Percentiles rank a stretch among this genome's conserved stretches.
These are phyloP conservation scores for Malassezia yamatoensis DNA, from an alignment of 1,284 basidiomycete species.

Conservation along the genomic window DNA sequence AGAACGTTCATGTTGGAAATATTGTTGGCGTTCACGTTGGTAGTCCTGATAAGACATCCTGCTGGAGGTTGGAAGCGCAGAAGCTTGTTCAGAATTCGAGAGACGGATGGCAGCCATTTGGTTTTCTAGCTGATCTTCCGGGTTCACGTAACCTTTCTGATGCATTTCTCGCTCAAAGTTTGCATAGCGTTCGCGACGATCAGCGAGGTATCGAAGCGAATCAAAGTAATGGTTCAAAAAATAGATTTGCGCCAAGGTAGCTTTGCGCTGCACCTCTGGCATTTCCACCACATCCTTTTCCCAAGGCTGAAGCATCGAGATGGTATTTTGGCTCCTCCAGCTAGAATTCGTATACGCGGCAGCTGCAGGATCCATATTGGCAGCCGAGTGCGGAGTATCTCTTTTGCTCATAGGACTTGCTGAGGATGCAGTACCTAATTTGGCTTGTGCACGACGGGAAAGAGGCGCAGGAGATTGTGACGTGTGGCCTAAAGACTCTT, in stretches of 20 bases:
- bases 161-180: constrained; percentile 59
- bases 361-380: background rate
- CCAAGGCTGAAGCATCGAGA: constrained; percentile 40
- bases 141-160: constrained; percentile 20
- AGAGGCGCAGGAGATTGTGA: constrained; percentile 1
- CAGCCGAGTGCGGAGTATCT: background rate
- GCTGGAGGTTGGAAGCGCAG: constrained; percentile 61
- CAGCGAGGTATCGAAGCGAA: constrained; percentile 38
- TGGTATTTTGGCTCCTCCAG: constrained; percentile 30
- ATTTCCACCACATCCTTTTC: constrained; percentile 37
- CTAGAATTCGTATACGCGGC: constrained; percentile 17
- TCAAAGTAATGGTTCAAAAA: constrained; percentile 48
- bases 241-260: constrained; percentile 46
- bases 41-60: constrained; percentile 66
- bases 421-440: background rate
- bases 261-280: constrained; percentile 42
- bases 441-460: constrained; percentile 7
- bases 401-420: background rate
- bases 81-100: constrained; percentile 53
- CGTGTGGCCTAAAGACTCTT: background rate
- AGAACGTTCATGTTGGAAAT: constrained; percentile 38
- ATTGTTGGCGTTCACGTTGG: constrained; percentile 26
- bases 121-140: background rate
- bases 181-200: constrained; percentile 51
- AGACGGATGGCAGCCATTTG: background rate